phyloP scores from a whole-genome alignment of 345 rosid genomes.

The Arabis alpina region DNA sequence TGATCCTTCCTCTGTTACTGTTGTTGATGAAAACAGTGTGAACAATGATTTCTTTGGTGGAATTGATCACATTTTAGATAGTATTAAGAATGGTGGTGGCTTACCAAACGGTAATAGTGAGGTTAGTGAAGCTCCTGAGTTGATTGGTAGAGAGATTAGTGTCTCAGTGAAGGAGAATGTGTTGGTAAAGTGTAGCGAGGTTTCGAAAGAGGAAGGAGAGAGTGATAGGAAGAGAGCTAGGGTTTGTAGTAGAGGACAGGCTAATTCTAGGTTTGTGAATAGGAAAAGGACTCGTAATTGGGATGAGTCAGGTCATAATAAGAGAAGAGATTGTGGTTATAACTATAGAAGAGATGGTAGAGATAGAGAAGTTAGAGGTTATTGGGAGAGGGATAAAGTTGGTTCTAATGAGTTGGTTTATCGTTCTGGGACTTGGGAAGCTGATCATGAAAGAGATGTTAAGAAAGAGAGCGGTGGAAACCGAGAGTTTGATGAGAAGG shows the following conservation, averaged over 20 bases:
- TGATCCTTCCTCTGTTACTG: slow-evolving; percentile 58
- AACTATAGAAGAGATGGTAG: slow-evolving; percentile 62
- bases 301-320: slow-evolving; percentile 58
- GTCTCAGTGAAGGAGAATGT: slow-evolving; percentile 44
- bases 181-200: slow-evolving; percentile 37
- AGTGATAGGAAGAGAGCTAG: slow-evolving; percentile 59
- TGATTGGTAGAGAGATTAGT: slow-evolving; percentile 24
- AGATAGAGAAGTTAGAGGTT: slow-evolving; percentile 74
- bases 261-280: slow-evolving; percentile 42
- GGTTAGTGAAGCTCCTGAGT: slow-evolving; percentile 29
- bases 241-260: slow-evolving; percentile 51
- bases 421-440: slow-evolving; percentile 83
- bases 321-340: slow-evolving; percentile 58
- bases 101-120: slow-evolving; percentile 44
- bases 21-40: slow-evolving; percentile 44
- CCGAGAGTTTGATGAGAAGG: slow-evolving; percentile 49
- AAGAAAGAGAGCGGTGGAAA: slow-evolving; percentile 49
- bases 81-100: slow-evolving; percentile 77
- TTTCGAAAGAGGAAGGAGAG: slow-evolving; percentile 49
- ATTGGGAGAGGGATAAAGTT: slow-evolving; percentile 90
- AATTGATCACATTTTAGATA: slow-evolving; percentile 86
- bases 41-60: slow-evolving; percentile 87
- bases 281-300: slow-evolving; percentile 69
- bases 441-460: slow-evolving; percentile 57
- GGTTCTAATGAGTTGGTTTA: slow-evolving; percentile 79